Conservation (phyloP, 1,284 basidiomycete genomes). For the Ustilago tritici region DNA sequence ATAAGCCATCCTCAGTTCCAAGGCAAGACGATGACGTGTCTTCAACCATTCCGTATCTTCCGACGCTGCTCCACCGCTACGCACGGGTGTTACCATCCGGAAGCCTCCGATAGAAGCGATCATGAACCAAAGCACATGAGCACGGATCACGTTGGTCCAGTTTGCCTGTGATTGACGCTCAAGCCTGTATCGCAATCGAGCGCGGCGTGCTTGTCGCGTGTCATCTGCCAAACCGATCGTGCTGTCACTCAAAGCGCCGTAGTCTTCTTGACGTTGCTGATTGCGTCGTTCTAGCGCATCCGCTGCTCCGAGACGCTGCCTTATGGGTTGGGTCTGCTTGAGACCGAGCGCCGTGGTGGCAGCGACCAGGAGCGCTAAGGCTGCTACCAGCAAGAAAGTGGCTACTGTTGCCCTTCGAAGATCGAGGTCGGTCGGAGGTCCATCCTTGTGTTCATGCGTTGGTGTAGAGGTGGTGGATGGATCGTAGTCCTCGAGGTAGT, state of each 20-base stretch:
- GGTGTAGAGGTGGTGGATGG: not conserved
- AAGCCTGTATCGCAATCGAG: constrained; percentile 31
- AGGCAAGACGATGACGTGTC: constrained; percentile 14
- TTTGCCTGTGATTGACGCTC: constrained; percentile 18
- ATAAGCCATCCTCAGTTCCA: constrained; percentile 52
- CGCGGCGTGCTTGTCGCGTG: constrained; percentile 32
- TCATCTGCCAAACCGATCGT: constrained; percentile 32
- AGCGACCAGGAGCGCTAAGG: constrained; percentile 30
- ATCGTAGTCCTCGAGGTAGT: constrained; percentile 25
- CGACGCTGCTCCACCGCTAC: not conserved
- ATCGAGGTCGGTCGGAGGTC: constrained; percentile 14
- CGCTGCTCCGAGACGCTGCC: constrained; percentile 1
- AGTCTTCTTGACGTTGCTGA: constrained; percentile 16
- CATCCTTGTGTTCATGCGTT: not conserved
- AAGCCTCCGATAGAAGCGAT: constrained; percentile 35
- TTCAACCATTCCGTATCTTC: constrained; percentile 7
- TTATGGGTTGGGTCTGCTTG: not conserved
- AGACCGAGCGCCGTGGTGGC: constrained; percentile 32
- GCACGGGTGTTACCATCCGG: constrained; percentile 22
- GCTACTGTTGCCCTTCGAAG: constrained; percentile 36
- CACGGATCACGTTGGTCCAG: constrained; percentile 24
- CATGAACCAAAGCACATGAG: constrained; percentile 16
- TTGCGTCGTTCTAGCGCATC: constrained; percentile 6
- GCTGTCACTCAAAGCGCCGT: constrained; percentile 42
- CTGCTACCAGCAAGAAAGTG: constrained; percentile 49